Base-by-base conservation (phyloP, 2,329 filamentous ascomycete species). In the Lasiodiplodia citricola region DNA sequence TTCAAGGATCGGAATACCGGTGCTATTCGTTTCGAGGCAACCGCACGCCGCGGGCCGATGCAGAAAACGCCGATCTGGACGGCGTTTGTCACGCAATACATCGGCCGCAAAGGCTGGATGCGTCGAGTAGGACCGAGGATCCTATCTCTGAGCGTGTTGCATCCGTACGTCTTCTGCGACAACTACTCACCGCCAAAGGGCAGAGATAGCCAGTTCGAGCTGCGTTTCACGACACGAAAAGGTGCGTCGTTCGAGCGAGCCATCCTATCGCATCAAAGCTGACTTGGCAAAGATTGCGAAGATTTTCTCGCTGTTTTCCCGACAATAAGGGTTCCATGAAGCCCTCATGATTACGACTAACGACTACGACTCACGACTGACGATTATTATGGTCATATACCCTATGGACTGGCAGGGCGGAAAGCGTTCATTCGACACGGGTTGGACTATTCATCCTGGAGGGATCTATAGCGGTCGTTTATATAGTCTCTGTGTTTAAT, bases 1-100 rank as follows among this genome's bases (percentile, higher is more conserved):
- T 87, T 83, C 72, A 77, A 79, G 52, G 87, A 90, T 69, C 76
- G 72, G 18, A 78, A 82, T 25, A 86, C 85, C 1, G 82, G 83
- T 13, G 83, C 83, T 4, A 79, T 90, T 0, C 80, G 88, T 13
- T 80, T 90, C 28, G 86, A 89, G 73, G 85, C 86, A n/a, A 85
- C 85, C 0, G 79, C 87, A 41, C 80, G 83, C 35, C 79, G 83
- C 31, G 87, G 87, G 0, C 81, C 83, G 1, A 81, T 85, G 77
- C 83, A 84, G 71, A 80, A 82, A 23, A 84, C 86, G 2, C 87
- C 88, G 0, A 85, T 90, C 67, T 90, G 88, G 88, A 90, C 87
- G 2, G 85, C 85, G 0, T 88, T 87, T 70, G 80, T 87, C 23
- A 85, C 84, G 1, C 77, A 82, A 28, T 82, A 84, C 67, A 76